These are phyloP conservation scores for Protea cynaroides DNA, from an alignment of 164 flowering plant species.

Conservation along the genomic window DNA sequence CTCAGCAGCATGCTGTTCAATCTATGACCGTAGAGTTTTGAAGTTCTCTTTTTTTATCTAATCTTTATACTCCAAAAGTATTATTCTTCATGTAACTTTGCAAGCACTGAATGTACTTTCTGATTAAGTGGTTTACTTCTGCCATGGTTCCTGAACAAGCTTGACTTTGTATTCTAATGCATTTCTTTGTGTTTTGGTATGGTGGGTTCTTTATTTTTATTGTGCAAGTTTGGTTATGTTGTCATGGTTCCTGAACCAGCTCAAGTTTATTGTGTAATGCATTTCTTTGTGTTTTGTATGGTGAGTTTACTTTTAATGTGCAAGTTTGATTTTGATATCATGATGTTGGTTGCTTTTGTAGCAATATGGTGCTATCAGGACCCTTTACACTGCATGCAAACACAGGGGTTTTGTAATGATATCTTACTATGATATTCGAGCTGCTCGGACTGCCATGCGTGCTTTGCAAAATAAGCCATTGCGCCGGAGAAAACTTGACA, in stretches of 20 bases:
- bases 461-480: constrained; percentile 88
- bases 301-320: neutral
- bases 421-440: constrained; percentile 93
- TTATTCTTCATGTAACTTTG: neutral
- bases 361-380: constrained; percentile 98
- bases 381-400: constrained; percentile 92
- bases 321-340: neutral
- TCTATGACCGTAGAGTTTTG: too few species aligned
- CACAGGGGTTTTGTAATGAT: constrained; percentile 99
- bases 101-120: neutral
- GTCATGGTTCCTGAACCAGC: neutral
- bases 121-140: neutral
- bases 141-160: neutral
- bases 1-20: too few species aligned
- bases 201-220: neutral
- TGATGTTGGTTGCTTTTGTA: constrained; percentile 24
- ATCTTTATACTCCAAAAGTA: neutral
- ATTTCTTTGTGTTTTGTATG: neutral
- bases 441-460: constrained; percentile 98
- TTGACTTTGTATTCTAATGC: neutral
- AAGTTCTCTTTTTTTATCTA: neutral
- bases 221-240: neutral
- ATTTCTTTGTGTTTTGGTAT: neutral
- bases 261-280: neutral
- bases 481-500: constrained; percentile 91